These are phyloP conservation scores for Allomyces arbusculus DNA, from an alignment of 192 early-diverging fungal genomes.

Conservation along the genomic window DNA sequence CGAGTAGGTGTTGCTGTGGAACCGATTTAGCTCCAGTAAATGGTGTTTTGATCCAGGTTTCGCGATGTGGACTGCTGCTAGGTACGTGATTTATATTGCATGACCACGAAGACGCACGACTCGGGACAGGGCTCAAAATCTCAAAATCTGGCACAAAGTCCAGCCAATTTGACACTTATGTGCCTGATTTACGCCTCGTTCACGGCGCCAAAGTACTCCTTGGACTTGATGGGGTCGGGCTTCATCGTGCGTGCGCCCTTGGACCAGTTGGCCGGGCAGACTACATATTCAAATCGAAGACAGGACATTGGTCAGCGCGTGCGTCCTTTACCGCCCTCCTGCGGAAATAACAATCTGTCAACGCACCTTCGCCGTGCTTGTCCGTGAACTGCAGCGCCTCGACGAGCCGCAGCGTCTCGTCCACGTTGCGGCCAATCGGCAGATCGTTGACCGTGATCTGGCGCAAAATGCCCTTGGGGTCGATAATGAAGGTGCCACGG, in stretches of 20 bases:
- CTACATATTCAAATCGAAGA: constrained; percentile 2
- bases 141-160: too few relatives aligned
- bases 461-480: constrained; percentile 37
- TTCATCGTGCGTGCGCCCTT: constrained; percentile 26
- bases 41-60: too few relatives aligned
- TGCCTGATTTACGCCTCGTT: too few relatives aligned
- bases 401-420: constrained; percentile 38
- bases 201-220: constrained; percentile 17
- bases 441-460: constrained; percentile 36
- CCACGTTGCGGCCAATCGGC: constrained; percentile 36
- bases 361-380: constrained; percentile 24
- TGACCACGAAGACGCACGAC: too few relatives aligned
- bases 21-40: too few relatives aligned
- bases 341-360: not conserved
- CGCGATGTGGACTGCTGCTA: too few relatives aligned
- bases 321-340: not conserved
- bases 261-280: constrained; percentile 32
- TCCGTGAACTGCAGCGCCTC: constrained; percentile 41
- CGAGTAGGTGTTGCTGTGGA: too few relatives aligned
- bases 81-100: too few relatives aligned
- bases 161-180: too few relatives aligned
- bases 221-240: constrained; percentile 14
- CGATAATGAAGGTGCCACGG: constrained; percentile 34
- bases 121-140: too few relatives aligned
- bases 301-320: not conserved